Conservation (phyloP, 2,329 filamentous ascomycete genomes). For the Daldinia sp. region DNA sequence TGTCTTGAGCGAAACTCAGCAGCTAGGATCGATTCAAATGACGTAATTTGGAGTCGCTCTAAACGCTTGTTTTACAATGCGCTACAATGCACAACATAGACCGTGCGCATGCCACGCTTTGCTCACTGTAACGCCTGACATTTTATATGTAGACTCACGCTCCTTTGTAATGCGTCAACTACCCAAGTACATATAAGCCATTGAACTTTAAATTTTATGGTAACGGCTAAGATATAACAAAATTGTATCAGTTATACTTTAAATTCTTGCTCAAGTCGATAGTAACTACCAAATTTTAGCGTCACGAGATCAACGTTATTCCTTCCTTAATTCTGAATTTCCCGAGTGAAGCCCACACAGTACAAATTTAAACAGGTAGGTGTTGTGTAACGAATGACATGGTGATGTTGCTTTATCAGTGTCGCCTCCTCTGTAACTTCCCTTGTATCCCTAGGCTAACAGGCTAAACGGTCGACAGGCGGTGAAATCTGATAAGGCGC, state of each 20-base stretch:
- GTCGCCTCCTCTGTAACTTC: too few species aligned
- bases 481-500: slow-evolving; percentile 22
- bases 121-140: neutral
- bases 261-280: neutral
- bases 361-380: too few species aligned
- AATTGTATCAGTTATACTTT: neutral
- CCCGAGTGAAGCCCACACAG: neutral
- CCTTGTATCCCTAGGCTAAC: too few species aligned
- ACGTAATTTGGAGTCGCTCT: neutral
- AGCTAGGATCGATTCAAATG: neutral
- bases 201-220: neutral
- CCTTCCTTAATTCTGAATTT: neutral
- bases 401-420: slow-evolving; percentile 3
- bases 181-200: too few species aligned
- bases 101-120: slow-evolving; percentile 4
- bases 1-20: neutral
- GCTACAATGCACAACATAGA: neutral
- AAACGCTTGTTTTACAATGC: neutral
- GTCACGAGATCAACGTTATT: neutral
- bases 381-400: neutral
- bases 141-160: too few species aligned
- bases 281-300: neutral
- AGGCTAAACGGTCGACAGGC: slow-evolving; percentile 8
- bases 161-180: too few species aligned
- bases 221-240: neutral